Evolutionary conservation across 2,329 filamentous ascomycete species (phyloP).

Genomic region (Pseudofabraea citricarpa): DNA sequence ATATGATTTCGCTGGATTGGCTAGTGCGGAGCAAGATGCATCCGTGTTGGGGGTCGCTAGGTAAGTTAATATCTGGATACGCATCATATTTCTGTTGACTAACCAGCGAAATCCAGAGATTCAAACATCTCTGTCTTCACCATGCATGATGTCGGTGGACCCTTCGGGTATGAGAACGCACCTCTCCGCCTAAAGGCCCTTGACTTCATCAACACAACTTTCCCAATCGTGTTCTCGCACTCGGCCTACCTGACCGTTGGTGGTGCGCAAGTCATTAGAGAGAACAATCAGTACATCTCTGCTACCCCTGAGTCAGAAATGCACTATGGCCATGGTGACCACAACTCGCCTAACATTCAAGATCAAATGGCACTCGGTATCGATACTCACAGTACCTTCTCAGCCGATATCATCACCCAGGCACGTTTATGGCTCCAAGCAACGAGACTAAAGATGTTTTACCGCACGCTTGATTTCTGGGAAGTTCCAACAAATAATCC

Average conservation of each 20-base stretch:
- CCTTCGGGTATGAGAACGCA: constrained; percentile 12
- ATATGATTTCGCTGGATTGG: too few relatives aligned
- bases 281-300: constrained; percentile 31
- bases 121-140: constrained; percentile 40
- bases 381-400: constrained; percentile 29
- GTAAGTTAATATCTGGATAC: too few relatives aligned
- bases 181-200: too few relatives aligned
- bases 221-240: too few relatives aligned
- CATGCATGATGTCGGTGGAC: constrained; percentile 23
- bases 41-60: too few relatives aligned
- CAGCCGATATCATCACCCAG: constrained; percentile 27
- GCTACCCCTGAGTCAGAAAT: constrained; percentile 43
- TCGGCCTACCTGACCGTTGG: too few relatives aligned
- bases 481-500: too few relatives aligned
- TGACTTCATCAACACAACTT: too few relatives aligned
- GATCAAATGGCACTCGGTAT: constrained; percentile 27
- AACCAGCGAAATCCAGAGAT: too few relatives aligned
- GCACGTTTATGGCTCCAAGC: constrained; percentile 28
- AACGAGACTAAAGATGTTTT: constrained; percentile 29
- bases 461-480: constrained; percentile 33
- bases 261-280: background rate
- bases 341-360: constrained; percentile 30
- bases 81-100: too few relatives aligned
- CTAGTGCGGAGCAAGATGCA: too few relatives aligned
- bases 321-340: constrained; percentile 39